A percentile compares a stretch with the other conserved stretches of the same genome.
Evolutionary conservation across 2,329 filamentous ascomycete species (phyloP).

Genomic region (Penicillium sp.): DNA sequence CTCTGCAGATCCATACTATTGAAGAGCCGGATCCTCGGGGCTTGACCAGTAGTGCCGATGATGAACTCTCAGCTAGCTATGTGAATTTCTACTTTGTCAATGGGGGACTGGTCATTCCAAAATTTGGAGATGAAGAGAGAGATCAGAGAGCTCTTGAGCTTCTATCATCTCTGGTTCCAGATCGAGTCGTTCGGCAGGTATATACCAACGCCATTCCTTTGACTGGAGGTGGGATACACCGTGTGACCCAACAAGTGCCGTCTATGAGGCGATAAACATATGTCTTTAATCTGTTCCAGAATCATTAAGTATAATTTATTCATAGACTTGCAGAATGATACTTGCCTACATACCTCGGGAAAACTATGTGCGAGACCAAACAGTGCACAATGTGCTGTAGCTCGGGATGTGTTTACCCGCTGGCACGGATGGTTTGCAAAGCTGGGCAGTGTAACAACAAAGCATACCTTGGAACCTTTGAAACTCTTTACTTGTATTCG

Average conservation of each 20-base stretch:
- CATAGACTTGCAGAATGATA: not conserved
- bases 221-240: conserved; percentile 31
- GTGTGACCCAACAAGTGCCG: conserved; percentile 30
- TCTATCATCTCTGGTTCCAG: conserved; percentile 21
- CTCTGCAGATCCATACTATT: conserved; percentile 22
- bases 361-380: not conserved
- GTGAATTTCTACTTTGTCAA: conserved; percentile 34
- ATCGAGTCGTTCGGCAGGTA: conserved; percentile 26
- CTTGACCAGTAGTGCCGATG: conserved; percentile 8
- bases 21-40: conserved; percentile 22
- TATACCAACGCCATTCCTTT: conserved; percentile 27
- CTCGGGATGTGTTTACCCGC: not conserved
- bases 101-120: conserved; percentile 28
- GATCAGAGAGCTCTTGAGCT: conserved; percentile 25
- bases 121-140: conserved; percentile 24
- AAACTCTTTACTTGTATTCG: not conserved
- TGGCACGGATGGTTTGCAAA: not conserved
- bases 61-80: conserved; percentile 26
- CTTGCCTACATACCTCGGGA: not conserved
- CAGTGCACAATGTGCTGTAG: not conserved
- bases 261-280: not conserved
- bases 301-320: not conserved
- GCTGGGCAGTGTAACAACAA: not conserved
- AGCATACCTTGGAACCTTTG: not conserved
- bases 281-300: too few relatives aligned